phyloP scores from a whole-genome alignment of 2,329 filamentous ascomycete species.

The Hymenoscyphus salicellus region DNA sequence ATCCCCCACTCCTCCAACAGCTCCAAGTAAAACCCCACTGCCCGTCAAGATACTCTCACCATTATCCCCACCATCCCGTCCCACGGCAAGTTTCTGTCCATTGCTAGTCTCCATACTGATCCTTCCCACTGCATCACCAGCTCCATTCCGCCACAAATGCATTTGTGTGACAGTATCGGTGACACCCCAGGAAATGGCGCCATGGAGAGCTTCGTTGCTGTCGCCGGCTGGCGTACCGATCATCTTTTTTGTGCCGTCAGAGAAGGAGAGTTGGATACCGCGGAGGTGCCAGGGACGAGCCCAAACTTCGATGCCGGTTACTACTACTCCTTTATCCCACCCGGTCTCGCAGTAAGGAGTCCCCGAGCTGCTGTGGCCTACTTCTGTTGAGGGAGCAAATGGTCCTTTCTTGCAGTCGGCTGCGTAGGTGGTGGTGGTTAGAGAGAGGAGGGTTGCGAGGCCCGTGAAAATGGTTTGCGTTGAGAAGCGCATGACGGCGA shows the following conservation, averaged over 20 bases:
- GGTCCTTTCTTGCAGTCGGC: background rate
- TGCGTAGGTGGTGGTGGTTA: background rate
- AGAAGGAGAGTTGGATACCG: background rate
- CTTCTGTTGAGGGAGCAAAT: background rate
- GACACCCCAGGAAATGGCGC: background rate
- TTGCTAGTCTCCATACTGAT: background rate
- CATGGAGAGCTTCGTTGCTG: background rate
- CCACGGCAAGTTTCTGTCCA: background rate
- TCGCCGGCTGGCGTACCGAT: background rate
- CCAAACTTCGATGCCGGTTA: background rate
- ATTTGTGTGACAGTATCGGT: background rate
- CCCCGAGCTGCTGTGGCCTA: background rate
- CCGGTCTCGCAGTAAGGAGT: background rate
- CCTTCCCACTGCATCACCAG: background rate
- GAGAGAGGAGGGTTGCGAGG: background rate
- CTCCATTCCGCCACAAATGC: background rate
- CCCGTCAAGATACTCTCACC: background rate
- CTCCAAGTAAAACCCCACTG: background rate
- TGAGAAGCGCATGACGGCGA: background rate
- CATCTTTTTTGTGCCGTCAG: background rate
- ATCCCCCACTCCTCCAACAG: background rate
- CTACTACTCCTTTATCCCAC: background rate
- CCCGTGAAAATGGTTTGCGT: background rate
- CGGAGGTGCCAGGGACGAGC: background rate
- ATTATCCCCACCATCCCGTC: background rate